Conservation (phyloP, 2,329 filamentous ascomycete genomes). For the Penicillium freii region DNA sequence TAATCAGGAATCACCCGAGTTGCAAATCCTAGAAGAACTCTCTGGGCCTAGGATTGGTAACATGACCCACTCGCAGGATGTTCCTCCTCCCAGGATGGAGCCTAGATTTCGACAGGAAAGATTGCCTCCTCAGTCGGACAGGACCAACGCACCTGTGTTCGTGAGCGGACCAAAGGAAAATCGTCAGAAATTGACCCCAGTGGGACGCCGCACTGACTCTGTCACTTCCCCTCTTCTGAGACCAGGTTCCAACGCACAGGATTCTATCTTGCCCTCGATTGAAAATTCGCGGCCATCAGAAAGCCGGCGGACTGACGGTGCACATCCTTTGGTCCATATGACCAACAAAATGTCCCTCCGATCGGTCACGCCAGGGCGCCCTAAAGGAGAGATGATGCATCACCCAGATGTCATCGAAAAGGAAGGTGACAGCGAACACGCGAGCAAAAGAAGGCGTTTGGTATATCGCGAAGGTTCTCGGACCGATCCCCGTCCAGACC, state of each 20-base stretch:
- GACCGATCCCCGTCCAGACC: slow-evolving; percentile 12
- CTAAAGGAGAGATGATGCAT: slow-evolving; percentile 25
- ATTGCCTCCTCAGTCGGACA: slow-evolving; percentile 16
- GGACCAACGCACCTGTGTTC: slow-evolving; percentile 32
- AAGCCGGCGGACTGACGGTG: slow-evolving; percentile 24
- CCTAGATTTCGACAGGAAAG: slow-evolving; percentile 19
- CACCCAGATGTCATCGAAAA: slow-evolving; percentile 19
- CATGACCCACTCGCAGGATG: slow-evolving; percentile 23
- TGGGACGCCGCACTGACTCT: slow-evolving; percentile 17
- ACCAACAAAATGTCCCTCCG: slow-evolving; percentile 32
- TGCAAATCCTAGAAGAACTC: slow-evolving; percentile 17
- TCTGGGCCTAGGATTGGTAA: slow-evolving; percentile 21
- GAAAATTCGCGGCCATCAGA: slow-evolving; percentile 28
- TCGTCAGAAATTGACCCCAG: slow-evolving; percentile 17
- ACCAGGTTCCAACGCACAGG: slow-evolving; percentile 25
- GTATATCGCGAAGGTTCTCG: slow-evolving; percentile 23
- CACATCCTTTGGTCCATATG: slow-evolving; percentile 27
- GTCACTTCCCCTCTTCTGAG: slow-evolving; percentile 17
- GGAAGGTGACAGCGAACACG: slow-evolving; percentile 27
- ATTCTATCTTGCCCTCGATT: slow-evolving; percentile 38
- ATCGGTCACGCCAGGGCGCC: slow-evolving; percentile 31
- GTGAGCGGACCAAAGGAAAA: slow-evolving; percentile 31
- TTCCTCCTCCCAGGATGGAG: slow-evolving; percentile 23
- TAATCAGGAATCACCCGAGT: slow-evolving; percentile 25
- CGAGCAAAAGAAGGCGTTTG: slow-evolving; percentile 36